Evolutionary conservation across 164 flowering plant genomes (phyloP).

Genomic region (Protea cynaroides): DNA sequence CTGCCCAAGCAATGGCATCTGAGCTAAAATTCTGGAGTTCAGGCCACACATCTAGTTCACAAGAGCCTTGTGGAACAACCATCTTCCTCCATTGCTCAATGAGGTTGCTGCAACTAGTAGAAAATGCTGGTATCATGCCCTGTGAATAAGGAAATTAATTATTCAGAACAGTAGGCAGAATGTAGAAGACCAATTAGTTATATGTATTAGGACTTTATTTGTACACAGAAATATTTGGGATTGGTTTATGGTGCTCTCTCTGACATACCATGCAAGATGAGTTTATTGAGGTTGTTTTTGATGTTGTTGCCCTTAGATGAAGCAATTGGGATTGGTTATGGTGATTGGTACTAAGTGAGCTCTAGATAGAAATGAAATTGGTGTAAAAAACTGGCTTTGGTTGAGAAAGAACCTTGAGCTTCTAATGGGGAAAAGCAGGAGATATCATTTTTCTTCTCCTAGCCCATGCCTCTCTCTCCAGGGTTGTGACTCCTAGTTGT

Average conservation of each 20-base stretch:
- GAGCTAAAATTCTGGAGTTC: slow-evolving; percentile 33
- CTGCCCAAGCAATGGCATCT: slow-evolving; percentile 46
- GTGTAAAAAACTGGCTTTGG: not conserved
- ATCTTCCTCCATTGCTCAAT: slow-evolving; percentile 33
- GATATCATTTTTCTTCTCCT: slow-evolving; percentile 28
- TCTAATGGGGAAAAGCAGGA: slow-evolving; percentile 46
- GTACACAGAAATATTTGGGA: too few relatives aligned
- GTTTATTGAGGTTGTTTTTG: not conserved
- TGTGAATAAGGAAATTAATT: slow-evolving; percentile 13
- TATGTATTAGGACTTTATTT: too few relatives aligned
- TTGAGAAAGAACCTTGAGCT: slow-evolving; percentile 30
- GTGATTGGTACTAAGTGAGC: not conserved
- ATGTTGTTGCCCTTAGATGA: too few relatives aligned
- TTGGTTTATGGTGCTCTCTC: too few relatives aligned
- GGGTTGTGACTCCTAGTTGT: slow-evolving; percentile 23
- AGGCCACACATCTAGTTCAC: slow-evolving; percentile 45
- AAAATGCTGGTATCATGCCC: slow-evolving; percentile 39
- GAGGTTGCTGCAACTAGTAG: slow-evolving; percentile 25
- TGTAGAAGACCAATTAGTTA: not conserved
- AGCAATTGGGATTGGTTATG: not conserved
- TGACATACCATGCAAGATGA: too few relatives aligned
- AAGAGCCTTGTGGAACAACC: slow-evolving; percentile 15
- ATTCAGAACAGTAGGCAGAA: too few relatives aligned
- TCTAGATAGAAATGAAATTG: not conserved
- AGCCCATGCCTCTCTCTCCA: slow-evolving; percentile 44